A percentile compares a stretch with the other conserved stretches of the same genome.
These are phyloP conservation scores for Hsuehochloa calcarea DNA, from an alignment of 176 grass and related monocot genomes.

Conservation along the genomic window DNA sequence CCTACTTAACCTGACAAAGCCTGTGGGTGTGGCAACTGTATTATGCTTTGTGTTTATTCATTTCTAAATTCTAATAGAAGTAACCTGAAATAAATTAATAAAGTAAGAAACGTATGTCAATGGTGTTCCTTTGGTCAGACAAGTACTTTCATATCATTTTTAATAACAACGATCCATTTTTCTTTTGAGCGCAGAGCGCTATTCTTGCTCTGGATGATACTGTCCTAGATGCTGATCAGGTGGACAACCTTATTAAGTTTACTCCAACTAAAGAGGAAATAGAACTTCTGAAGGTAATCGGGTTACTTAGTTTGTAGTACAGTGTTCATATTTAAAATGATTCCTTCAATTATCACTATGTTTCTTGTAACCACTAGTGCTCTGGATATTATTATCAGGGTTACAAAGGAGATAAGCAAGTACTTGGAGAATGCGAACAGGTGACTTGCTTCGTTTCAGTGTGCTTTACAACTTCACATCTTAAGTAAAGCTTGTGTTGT, in stretches of 20 bases:
- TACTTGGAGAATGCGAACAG: constrained; percentile 89
- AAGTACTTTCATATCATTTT: background rate
- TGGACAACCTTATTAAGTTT: constrained; percentile 99
- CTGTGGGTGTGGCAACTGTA: background rate
- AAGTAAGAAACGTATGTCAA: constrained; percentile 14
- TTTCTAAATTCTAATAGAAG: constrained; percentile 1
- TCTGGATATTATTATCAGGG: constrained; percentile 55
- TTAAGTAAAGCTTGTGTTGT: constrained; percentile 3
- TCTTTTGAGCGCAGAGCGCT: constrained; percentile 53
- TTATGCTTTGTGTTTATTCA: background rate
- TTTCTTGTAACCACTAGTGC: constrained; percentile 17
- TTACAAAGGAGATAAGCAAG: constrained; percentile 93
- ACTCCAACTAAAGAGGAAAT: constrained; percentile 97
- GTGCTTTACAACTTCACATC: constrained; percentile 6
- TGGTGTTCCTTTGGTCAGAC: constrained; percentile 6
- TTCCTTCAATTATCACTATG: constrained; percentile 1
- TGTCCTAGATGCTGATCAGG: constrained; percentile 84
- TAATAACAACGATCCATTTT: constrained; percentile 4
- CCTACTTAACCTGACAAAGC: background rate
- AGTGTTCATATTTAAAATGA: constrained; percentile 5
- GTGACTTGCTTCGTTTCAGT: constrained; percentile 42
- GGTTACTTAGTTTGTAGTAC: constrained; percentile 4
- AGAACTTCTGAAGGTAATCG: constrained; percentile 91
- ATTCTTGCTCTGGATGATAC: constrained; percentile 92
- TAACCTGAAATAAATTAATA: constrained; percentile 19